These are phyloP conservation scores for Smallanthus sonchifolius DNA, from an alignment of 129 eudicot species.

Conservation along the genomic window DNA sequence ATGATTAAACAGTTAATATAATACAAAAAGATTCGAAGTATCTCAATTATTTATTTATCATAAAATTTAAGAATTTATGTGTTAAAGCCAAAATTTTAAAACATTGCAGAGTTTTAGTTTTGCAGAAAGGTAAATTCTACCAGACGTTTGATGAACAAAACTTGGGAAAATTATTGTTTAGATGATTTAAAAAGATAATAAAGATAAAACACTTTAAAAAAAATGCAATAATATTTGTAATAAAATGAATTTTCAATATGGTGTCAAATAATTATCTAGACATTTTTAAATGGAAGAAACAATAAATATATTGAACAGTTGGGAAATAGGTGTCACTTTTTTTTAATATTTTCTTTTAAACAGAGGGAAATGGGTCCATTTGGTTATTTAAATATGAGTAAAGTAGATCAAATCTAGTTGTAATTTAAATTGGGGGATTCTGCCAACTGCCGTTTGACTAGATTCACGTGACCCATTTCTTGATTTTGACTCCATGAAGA, in stretches of 20 bases:
- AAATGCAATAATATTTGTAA: neutral
- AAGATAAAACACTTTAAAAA: neutral
- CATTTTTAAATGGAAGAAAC: neutral
- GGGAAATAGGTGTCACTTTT: conserved; percentile 21
- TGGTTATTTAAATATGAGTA: conserved; percentile 9
- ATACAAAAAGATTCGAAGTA: too few species aligned
- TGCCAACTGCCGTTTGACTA: conserved; percentile 38
- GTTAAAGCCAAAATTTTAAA: too few species aligned
- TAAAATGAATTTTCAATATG: neutral
- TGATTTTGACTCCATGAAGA: conserved; percentile 23
- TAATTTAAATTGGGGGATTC: conserved; percentile 22
- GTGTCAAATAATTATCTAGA: neutral
- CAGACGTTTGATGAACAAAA: too few species aligned
- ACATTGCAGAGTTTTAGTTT: too few species aligned
- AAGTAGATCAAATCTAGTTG: conserved; percentile 28
- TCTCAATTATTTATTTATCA: too few species aligned
- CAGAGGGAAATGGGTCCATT: neutral
- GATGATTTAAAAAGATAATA: neutral
- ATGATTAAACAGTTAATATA: too few species aligned
- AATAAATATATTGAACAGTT: conserved; percentile 19
- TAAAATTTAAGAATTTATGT: too few species aligned
- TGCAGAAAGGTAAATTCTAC: too few species aligned
- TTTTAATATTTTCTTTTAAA: neutral
- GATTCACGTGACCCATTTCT: conserved; percentile 32
- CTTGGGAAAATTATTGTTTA: too few species aligned